Evolutionary conservation across 2,329 filamentous ascomycete genomes (phyloP), one percentile per base, ranked within the genome.

Genomic region (Falciphora oryzae): DNA sequence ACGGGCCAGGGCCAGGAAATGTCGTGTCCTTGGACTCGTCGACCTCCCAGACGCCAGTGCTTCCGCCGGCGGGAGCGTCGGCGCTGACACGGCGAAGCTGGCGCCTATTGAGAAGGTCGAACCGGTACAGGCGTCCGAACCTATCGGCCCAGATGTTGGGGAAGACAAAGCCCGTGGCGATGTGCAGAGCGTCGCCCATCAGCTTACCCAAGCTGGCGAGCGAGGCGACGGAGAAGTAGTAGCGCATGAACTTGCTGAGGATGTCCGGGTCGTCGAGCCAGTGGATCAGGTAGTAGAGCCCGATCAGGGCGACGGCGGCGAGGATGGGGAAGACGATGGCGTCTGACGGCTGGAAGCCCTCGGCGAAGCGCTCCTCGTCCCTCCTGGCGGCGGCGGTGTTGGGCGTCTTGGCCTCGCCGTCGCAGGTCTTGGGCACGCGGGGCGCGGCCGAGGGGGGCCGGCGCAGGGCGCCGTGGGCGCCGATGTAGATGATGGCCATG

Each of bases 271-370:
- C 91, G 68, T 94, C 82, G 64, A 97, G 85, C 84, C 89, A 95
- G 74, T 96, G 92, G 73, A 98, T 92, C 66, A 97, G 81, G 70
- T 93, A 89, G 79, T 98, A 98, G 16, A 98, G 81, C 6, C 87
- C 87, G 57, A 75, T 83, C 11, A 98, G 84, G 1, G 89, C 86
- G 13, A 81, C 72, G 2, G 88, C 92, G 7, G 93, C 93, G 64
- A 93, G 80, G 38, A 97, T 70, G 1, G 94, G 95, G 68, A 97
- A 91, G 70, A 96, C 75, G 69, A 98, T 85, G 61, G 92, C 94
- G 75, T 98, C 94, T 0, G 85, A 88, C 1, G 90, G 87, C 11
- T 87, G 83, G 63, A 96, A 77, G 0, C 89, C 89, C 66, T 87
- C 83, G 22, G 81, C 77, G 32, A 83, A 80, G 64, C 82, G 79